Evolutionary conservation across 768 basidiomycete genomes (phyloP).

Genomic region (Auricularia heimuer): DNA sequence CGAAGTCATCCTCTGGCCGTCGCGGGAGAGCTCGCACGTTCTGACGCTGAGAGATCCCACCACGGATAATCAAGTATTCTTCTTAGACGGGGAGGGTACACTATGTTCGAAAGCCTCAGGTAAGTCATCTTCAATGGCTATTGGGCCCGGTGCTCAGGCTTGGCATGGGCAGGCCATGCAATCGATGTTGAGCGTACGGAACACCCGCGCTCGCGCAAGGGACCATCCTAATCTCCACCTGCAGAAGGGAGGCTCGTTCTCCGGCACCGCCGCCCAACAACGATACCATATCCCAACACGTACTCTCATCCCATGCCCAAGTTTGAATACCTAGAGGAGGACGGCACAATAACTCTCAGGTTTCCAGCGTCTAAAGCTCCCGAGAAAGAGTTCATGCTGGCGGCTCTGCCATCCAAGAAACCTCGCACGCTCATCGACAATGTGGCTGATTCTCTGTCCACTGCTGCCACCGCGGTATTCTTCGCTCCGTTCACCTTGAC

Average conservation of each 20-base stretch:
- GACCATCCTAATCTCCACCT: not conserved
- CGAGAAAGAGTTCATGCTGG: not conserved
- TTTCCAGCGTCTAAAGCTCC: not conserved
- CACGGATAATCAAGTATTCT: constrained; percentile 76
- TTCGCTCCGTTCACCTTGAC: not conserved
- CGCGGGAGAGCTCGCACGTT: constrained; percentile 67
- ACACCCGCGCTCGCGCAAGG: constrained; percentile 2
- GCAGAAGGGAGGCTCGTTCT: constrained; percentile 58
- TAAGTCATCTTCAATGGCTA: not conserved
- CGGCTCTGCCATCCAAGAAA: not conserved
- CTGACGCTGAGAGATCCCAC: constrained; percentile 37
- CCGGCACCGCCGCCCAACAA: constrained; percentile 67
- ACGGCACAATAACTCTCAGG: not conserved
- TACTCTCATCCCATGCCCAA: constrained; percentile 43
- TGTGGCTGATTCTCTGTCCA: not conserved
- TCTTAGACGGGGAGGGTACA: constrained; percentile 67
- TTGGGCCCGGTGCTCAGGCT: not conserved
- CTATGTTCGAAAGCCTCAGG: constrained; percentile 61
- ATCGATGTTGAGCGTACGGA: constrained; percentile 62
- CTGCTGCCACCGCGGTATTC: not conserved
- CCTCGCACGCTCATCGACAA: not conserved
- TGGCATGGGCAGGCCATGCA: constrained; percentile 46
- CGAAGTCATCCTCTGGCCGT: constrained; percentile 55
- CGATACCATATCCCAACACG: constrained; percentile 66
- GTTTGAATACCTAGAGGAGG: not conserved